phyloP scores from a whole-genome alignment of 192 early-diverging fungal species.

The Podila horticola region DNA sequence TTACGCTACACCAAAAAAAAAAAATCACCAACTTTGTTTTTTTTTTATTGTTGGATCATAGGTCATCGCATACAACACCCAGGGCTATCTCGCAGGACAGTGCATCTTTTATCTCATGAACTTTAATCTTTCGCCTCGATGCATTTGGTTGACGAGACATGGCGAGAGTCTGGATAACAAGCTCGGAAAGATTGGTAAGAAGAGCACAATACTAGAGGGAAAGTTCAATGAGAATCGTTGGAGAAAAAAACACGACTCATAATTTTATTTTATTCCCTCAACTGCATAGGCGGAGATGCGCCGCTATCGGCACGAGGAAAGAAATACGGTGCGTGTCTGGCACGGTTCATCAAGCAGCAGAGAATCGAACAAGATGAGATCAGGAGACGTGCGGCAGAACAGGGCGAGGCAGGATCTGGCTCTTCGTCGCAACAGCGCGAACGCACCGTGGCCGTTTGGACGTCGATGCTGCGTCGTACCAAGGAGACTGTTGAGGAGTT shows the following conservation, averaged over 20 bases:
- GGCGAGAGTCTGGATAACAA: slow-evolving; percentile 93
- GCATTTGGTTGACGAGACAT: slow-evolving; percentile 91
- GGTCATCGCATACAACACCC: slow-evolving; percentile 93
- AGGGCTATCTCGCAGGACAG: slow-evolving; percentile 92
- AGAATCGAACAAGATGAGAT: slow-evolving; percentile 52
- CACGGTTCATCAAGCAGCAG: slow-evolving; percentile 77
- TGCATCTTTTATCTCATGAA: slow-evolving; percentile 99
- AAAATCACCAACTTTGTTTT: neutral
- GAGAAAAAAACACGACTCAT: neutral
- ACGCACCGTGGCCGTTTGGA: slow-evolving; percentile 77
- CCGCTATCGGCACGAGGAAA: slow-evolving; percentile 78
- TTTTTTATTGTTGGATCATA: slow-evolving; percentile 8
- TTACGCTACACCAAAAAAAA: neutral
- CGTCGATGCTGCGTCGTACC: slow-evolving; percentile 85
- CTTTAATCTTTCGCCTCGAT: slow-evolving; percentile 79
- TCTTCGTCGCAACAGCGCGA: slow-evolving; percentile 16
- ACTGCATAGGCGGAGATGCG: slow-evolving; percentile 68
- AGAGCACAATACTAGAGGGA: no score
- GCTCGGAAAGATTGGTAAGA: slow-evolving; percentile 79
- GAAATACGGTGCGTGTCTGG: slow-evolving; percentile 79
- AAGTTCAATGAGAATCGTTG: no score
- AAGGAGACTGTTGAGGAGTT: slow-evolving; percentile 87
- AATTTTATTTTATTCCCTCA: neutral
- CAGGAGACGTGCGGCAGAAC: slow-evolving; percentile 15
- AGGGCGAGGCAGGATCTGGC: slow-evolving; percentile 9